A percentile compares a stretch with the other conserved stretches of the same genome.
phyloP scores from a whole-genome alignment of 345 rosid genomes.

The Bruguiera sexangula region DNA sequence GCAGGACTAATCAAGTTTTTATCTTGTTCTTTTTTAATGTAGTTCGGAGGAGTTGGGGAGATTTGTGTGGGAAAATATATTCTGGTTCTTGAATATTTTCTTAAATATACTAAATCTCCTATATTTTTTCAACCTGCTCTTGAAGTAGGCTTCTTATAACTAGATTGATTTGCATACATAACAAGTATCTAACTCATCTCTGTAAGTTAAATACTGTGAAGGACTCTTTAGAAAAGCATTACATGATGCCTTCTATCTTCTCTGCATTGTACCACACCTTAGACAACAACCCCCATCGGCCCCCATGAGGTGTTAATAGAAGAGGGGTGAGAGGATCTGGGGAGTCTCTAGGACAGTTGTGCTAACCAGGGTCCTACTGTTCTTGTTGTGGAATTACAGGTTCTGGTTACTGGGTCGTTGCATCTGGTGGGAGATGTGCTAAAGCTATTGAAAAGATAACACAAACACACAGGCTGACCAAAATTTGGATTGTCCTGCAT shows the following conservation, averaged over 20 bases:
- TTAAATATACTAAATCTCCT: background rate
- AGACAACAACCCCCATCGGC: no score
- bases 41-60: background rate
- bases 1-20: background rate
- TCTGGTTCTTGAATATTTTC: background rate
- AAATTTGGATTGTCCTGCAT: conserved; percentile 1
- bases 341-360: background rate
- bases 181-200: no score
- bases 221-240: no score
- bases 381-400: conserved; percentile 37
- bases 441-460: conserved; percentile 54
- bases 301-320: background rate
- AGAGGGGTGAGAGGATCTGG: background rate
- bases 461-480: background rate
- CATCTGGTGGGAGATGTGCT: conserved; percentile 85
- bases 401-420: conserved; percentile 78
- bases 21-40: background rate
- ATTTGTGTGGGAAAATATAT: background rate
- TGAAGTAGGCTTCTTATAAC: background rate
- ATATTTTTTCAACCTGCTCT: background rate
- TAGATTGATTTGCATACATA: no score
- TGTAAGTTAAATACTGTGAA: no score
- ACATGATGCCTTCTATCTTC: no score
- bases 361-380: background rate
- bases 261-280: no score